Base-by-base conservation (phyloP, 768 basidiomycete species). In the Asterophora parasitica region DNA sequence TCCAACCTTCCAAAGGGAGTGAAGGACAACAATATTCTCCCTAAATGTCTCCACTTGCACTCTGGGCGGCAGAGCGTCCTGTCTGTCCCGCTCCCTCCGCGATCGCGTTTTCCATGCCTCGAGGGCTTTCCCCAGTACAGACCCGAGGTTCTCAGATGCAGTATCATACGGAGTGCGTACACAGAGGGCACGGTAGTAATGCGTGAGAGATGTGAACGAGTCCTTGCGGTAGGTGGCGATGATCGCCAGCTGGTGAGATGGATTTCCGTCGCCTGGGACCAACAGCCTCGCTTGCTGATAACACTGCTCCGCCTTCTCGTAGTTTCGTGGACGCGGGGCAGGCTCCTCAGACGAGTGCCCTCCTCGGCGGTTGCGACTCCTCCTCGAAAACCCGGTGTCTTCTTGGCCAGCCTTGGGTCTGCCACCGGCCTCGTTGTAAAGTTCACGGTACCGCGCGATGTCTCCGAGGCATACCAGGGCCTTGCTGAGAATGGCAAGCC, bases 211-310 rank as follows among this genome's bases (percentile, higher is more conserved):
- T 27, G 72, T 67, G 58, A 95, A 92, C n/a, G 78, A 72, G 65
- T 98, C 92, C 52, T 78, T 76, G 56, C 85, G 75, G 64, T 96
- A 94, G 4, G 85, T 82, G 2, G 92, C 79, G 27, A 97, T 78
- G 50, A 97, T 94, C 4, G 95, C 96, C 15, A 98, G 81, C 65
- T 98, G 96, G 63, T 98, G 95, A 15, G 88, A 95, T 0, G 96
- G 81, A 59, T 97, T 94, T 55, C 95, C 96, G 54, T 95, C 90
- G 46, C 85, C 75, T 0, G 96, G 95, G 5, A 88, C 70, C 7
- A 99, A 74, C 26, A 83, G 61, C 33, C 86, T 76, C 2, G 96
- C 94, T 52, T 90, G 86, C 40, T 89, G 83, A 64, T 97, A 99
- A 61, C 83, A 90, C 42, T 79, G 78, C 13, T 80, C 79, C 1